Base-by-base conservation (phyloP, 441 rosid genomes). In the Aleurites moluccanus region DNA sequence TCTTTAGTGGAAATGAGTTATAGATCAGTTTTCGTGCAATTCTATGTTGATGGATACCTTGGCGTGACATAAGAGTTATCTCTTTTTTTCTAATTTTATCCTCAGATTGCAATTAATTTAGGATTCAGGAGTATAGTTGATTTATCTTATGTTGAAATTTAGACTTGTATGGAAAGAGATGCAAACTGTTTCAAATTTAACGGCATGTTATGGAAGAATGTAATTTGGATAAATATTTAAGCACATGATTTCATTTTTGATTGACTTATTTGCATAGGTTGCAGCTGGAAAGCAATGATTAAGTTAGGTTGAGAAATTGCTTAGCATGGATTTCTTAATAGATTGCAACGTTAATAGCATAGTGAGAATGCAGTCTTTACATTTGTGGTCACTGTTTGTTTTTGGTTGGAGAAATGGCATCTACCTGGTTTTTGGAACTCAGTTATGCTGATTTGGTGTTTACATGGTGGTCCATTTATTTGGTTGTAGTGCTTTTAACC, bases 401-500 rank as follows among this genome's bases (percentile, higher is more conserved):
- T 59, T 27, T 27, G 64, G 20, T 7, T 13, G 2, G 35, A 59
- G 6, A 27, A 21, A 30, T 14, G 15, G 40, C 40, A 27, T 27
- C 10, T 61, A 2, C 40, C 14, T 60, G 3, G 10, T 61, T 28
- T 61, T 45, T 28, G 7, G 50, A 7, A 23, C 52, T 21, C 44
- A 3, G 5, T 40, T 40, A 7, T 42, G 2, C 7, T 33, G 47
- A 25, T 18, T 40, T 40, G 11, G 69, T 28, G 16, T n/a, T 21
- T 65, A 9, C 3, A 38, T 10, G 30, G n/a, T 44, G 56, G 8
- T 16, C 14, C 5, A 4, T 21, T 33, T 3, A n/a, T 38, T 38
- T 64, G 67, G 10, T 64, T 6, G 67, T 33, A 45, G 67, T 21
- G 45, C 67, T 38, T 38, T 27, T 66, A 70, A 40, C 23, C 28